phyloP scores from a whole-genome alignment of 169 alveolate genomes.

The Neospora caninum region DNA sequence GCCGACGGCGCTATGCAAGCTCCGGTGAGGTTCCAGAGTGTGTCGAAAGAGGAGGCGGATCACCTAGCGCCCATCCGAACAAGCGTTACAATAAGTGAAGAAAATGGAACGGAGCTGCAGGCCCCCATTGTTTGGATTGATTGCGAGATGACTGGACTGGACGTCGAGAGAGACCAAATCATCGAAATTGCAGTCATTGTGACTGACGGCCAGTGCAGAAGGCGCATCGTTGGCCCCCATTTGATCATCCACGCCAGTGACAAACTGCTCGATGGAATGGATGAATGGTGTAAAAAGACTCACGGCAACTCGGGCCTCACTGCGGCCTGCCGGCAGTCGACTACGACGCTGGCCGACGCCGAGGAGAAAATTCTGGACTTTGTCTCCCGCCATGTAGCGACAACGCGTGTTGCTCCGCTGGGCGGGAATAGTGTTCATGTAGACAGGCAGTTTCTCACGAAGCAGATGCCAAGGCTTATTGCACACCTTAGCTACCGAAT shows the following conservation, averaged over 20 bases:
- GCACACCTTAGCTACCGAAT: conserved; percentile 74
- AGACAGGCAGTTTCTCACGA: conserved; percentile 79
- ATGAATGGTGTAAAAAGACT: conserved; percentile 78
- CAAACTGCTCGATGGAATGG: conserved; percentile 76
- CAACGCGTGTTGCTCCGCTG: conserved; percentile 42
- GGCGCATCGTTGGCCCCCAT: conserved; percentile 78
- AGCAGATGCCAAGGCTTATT: conserved; percentile 79
- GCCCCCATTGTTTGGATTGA: conserved; percentile 81
- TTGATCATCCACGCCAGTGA: conserved; percentile 77
- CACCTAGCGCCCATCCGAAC: not conserved
- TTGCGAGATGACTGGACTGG: conserved; percentile 87
- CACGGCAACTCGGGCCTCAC: conserved; percentile 81
- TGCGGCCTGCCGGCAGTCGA: conserved; percentile 69
- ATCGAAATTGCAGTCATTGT: conserved; percentile 85
- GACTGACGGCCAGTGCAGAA: conserved; percentile 76
- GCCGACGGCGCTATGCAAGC: not conserved
- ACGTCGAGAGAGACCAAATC: conserved; percentile 72
- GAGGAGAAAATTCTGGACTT: conserved; percentile 65
- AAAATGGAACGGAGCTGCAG: not conserved
- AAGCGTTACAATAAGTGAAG: not conserved
- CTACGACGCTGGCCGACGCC: conserved; percentile 76
- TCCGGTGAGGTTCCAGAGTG: not conserved
- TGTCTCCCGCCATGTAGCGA: conserved; percentile 61
- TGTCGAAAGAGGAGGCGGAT: not conserved
- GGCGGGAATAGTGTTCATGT: conserved; percentile 85